Conservation (phyloP, 2,329 filamentous ascomycete species). For the Microdochium bolleyi region DNA sequence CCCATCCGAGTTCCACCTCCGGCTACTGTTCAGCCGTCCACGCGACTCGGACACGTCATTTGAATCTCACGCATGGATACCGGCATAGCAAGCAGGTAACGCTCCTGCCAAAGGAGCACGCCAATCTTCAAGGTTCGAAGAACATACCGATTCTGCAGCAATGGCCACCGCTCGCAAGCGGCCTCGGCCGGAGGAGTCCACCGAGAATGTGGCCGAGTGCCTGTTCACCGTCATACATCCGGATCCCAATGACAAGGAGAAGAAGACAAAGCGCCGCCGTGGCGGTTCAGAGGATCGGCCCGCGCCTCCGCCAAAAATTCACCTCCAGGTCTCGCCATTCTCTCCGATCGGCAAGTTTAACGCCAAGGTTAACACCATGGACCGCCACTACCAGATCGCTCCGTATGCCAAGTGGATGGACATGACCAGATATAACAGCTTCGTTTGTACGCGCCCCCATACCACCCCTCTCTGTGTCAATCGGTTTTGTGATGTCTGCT, state of each 20-base stretch:
- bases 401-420: constrained; percentile 46
- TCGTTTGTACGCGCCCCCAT: constrained; percentile 40
- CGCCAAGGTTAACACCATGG: constrained; percentile 40
- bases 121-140: too few species aligned
- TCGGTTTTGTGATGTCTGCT: too few species aligned
- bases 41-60: neutral
- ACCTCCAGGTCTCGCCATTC: constrained; percentile 46
- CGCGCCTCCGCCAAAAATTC: constrained; percentile 25
- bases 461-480: neutral
- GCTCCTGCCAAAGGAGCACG: neutral
- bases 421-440: constrained; percentile 55
- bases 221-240: constrained; percentile 40
- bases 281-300: constrained; percentile 35
- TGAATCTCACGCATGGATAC: neutral
- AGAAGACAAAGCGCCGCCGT: constrained; percentile 35
- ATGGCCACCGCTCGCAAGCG: constrained; percentile 41
- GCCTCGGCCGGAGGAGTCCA: constrained; percentile 34
- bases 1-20: too few species aligned
- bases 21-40: too few species aligned
- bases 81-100: neutral
- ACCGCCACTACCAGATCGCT: constrained; percentile 45
- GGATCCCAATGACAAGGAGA: constrained; percentile 39
- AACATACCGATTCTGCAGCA: neutral
- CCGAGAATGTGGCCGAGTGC: constrained; percentile 48
- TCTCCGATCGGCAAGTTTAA: constrained; percentile 46